These are phyloP conservation scores for Backusella mclennaniae DNA, from an alignment of 192 early-diverging fungal genomes.

Conservation along the genomic window DNA sequence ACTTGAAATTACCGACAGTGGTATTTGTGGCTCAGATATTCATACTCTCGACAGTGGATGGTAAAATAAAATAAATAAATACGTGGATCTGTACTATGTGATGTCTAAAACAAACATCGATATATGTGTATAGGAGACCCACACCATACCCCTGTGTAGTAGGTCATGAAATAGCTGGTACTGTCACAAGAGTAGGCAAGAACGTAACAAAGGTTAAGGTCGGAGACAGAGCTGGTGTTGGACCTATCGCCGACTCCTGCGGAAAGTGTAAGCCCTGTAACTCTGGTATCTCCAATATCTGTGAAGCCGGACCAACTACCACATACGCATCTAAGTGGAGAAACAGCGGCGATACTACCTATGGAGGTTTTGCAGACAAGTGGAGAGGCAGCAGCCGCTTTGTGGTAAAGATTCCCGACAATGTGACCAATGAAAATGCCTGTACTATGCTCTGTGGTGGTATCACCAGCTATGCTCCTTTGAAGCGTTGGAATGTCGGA, in stretches of 20 bases:
- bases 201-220: slow-evolving; percentile 40
- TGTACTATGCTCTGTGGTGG: slow-evolving; percentile 76
- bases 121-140: too few relatives aligned
- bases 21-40: slow-evolving; percentile 78
- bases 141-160: slow-evolving; percentile 13
- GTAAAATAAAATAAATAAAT: neutral
- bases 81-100: too few relatives aligned
- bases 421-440: slow-evolving; percentile 48
- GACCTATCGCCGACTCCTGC: neutral
- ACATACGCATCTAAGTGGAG: slow-evolving; percentile 4
- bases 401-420: slow-evolving; percentile 56
- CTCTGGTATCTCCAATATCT: neutral
- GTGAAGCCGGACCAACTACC: neutral
- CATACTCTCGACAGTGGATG: slow-evolving; percentile 46
- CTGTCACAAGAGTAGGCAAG: slow-evolving; percentile 33
- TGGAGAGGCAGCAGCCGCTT: slow-evolving; percentile 48
- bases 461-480: slow-evolving; percentile 56
- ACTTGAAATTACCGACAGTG: slow-evolving; percentile 55
- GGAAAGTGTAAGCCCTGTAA: neutral
- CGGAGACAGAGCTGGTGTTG: slow-evolving; percentile 61
- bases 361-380: slow-evolving; percentile 38
- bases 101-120: too few relatives aligned
- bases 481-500: slow-evolving; percentile 38
- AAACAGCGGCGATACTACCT: slow-evolving; percentile 25
- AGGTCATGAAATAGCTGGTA: slow-evolving; percentile 55